These are phyloP conservation scores for Plenodomus tracheiphilus DNA, from an alignment of 2,329 filamentous ascomycete species.

Conservation along the genomic window DNA sequence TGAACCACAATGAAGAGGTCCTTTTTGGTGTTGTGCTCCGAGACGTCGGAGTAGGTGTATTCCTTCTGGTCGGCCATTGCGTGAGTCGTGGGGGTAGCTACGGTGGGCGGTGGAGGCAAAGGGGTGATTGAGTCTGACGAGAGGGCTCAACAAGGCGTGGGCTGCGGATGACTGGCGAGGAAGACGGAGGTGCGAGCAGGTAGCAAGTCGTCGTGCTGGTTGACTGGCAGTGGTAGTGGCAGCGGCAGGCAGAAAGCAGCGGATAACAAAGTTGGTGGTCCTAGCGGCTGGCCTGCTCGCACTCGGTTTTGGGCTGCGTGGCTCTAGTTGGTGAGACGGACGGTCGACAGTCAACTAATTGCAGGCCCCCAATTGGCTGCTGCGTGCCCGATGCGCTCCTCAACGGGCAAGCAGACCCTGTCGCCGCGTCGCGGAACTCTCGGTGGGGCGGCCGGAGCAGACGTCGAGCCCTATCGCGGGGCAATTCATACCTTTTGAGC, in stretches of 20 bases:
- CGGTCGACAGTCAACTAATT: slow-evolving; percentile 14
- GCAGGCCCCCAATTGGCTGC: slow-evolving; percentile 17
- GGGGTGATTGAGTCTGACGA: neutral
- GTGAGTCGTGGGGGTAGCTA: slow-evolving; percentile 1
- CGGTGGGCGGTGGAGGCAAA: neutral
- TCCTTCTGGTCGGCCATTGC: slow-evolving; percentile 45
- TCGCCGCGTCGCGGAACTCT: slow-evolving; percentile 1
- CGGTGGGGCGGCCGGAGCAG: slow-evolving; percentile 2
- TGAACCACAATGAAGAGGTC: slow-evolving; percentile 90
- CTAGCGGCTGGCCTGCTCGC: neutral
- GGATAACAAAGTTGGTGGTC: neutral
- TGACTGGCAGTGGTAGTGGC: too few relatives aligned
- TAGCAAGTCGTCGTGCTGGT: neutral
- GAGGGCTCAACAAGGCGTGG: neutral
- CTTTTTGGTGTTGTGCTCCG: slow-evolving; percentile 67
- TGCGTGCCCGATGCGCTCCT: slow-evolving; percentile 1
- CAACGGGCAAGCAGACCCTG: slow-evolving; percentile 22
- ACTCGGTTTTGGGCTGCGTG: neutral
- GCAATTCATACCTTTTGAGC: slow-evolving; percentile 6
- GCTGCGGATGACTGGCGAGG: neutral
- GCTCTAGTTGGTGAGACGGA: neutral
- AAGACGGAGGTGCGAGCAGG: neutral
- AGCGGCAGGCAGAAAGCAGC: neutral
- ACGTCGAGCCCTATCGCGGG: slow-evolving; percentile 1
- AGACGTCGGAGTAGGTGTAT: slow-evolving; percentile 47